Base-by-base conservation (phyloP, 768 basidiomycete genomes). In the Termitomyces eurrhizus region DNA sequence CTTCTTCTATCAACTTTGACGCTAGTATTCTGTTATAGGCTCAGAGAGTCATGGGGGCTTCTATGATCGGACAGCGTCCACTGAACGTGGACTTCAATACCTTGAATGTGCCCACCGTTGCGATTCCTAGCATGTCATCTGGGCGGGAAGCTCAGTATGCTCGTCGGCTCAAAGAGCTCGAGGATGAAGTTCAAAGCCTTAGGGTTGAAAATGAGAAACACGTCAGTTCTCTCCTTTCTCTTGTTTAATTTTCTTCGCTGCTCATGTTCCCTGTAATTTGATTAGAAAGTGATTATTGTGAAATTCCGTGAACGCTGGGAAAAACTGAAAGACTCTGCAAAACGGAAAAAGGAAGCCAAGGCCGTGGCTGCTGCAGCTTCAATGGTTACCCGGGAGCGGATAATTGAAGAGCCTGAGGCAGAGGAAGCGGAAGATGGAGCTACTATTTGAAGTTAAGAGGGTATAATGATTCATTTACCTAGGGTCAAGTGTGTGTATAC, bases 271-370 rank as follows among this genome's bases (percentile, higher is more conserved):
- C 13, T 55, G 59, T 57, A 62, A 18, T 67, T 52, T 60, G 67
- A 60, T 73, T 73, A 93, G 92, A 90, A 88, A 85, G 78, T 84
- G 12, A 89, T 92, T 83, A 92, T 93, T 64, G 78, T 80, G 24
- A 88, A 89, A 66, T 93, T 90, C 73, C 84, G 89, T 32, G 92
- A 93, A 73, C 81, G 90, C 44, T 94, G 92, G 92, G 90, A 91
- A 70, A 93, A 92, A 71, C 76, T 94, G 59, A 94, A 94, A 70
- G 93, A 94, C 68, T 89, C 89, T 32, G 89, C 91, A 8, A 92
- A 87, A 72, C 85, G 89, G 62, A 93, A 93, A 76, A 90, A 92
- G 70, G 89, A 90, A 67, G 87, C 86, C 14, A 85, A 84, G 56
- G 82, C 79, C 2, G 82, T 81, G 9, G 79, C 80, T 18, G 81